Evolutionary conservation across 2,329 filamentous ascomycete genomes (phyloP), one percentile per base, ranked within the genome.

Genomic region (Endoconidiophora polonica): DNA sequence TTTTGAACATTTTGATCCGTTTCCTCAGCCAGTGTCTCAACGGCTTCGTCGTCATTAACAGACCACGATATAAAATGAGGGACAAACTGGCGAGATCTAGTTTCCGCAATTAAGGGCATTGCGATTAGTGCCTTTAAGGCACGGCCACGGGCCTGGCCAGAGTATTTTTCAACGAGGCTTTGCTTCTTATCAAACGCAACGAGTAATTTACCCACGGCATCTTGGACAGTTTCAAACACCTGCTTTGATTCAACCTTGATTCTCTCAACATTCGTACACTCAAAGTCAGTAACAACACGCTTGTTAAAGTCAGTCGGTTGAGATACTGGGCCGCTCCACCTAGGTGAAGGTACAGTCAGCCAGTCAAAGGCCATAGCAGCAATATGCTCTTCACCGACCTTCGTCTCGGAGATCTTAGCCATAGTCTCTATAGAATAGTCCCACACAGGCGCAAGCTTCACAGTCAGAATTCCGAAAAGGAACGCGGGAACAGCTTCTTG

Each of bases 61-160:
- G 78, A 79, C 86, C 90, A 94, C 16, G 79, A 76, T 5, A 98
- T 69, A 37, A 98, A 82, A 54, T 90, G 74, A 1, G 93, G 91
- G 1, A 96, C 83, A 22, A 98, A 70, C 55, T 79, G 74, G 33
- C 88, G 81, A 6, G 90, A 95, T 33, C 80, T 76, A 62, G 83
- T 94, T 64, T 98, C 91, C 0, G 86, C 88, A 44, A 94, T 66
- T 9, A 73, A 69, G 9, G 91, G 86, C 24, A 85, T 70, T 7
- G 77, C 77, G 54, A 76, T 74, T 40, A 98, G 69, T 1, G 94
- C 77, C 57, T 82, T 82, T 40, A 98, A 70, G 1, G 87, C 86
- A 59, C 93, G 85, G 39, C 76, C 75, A 54, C 88, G 76, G 48
- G 84, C 79, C 48, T 73, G 76, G 9, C 67, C 61, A 10, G 73